These are phyloP conservation scores for Trichosporon sp. DNA, from an alignment of 1,284 basidiomycete genomes.

Conservation along the genomic window DNA sequence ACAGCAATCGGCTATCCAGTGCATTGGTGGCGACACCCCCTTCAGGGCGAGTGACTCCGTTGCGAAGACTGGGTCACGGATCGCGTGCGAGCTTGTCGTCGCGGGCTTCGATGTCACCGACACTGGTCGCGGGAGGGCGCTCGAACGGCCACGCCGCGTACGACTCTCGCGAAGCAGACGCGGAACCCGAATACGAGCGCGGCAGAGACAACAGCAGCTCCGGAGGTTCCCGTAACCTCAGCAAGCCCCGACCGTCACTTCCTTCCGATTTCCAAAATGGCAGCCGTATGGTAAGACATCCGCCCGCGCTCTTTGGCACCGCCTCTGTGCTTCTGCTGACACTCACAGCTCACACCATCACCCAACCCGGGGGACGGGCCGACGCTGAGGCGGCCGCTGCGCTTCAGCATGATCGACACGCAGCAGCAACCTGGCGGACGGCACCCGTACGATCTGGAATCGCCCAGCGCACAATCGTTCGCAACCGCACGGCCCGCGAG, in stretches of 20 bases:
- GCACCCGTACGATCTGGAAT: neutral
- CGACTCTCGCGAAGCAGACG: neutral
- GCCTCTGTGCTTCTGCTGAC: too few relatives aligned
- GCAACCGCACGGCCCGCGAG: conserved; percentile 7
- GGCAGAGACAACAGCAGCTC: neutral
- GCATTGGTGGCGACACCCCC: neutral
- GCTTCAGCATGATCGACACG: neutral
- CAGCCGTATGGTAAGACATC: conserved; percentile 26
- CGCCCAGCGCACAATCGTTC: conserved; percentile 4
- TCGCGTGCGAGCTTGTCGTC: neutral
- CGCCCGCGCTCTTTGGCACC: neutral
- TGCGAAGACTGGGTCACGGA: neutral
- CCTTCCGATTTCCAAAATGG: conserved; percentile 35
- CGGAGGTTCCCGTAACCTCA: neutral
- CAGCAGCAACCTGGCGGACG: neutral
- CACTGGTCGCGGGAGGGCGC: neutral
- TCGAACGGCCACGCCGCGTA: neutral
- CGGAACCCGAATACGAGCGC: neutral
- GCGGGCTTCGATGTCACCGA: neutral
- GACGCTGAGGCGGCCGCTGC: neutral
- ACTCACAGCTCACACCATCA: conserved; percentile 35
- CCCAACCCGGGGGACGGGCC: conserved; percentile 15
- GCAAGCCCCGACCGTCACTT: conserved; percentile 24
- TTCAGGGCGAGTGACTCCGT: neutral
- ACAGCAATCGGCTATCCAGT: neutral